Conservation (phyloP, 2,329 filamentous ascomycete species). For the Davidsoniella virescens region DNA sequence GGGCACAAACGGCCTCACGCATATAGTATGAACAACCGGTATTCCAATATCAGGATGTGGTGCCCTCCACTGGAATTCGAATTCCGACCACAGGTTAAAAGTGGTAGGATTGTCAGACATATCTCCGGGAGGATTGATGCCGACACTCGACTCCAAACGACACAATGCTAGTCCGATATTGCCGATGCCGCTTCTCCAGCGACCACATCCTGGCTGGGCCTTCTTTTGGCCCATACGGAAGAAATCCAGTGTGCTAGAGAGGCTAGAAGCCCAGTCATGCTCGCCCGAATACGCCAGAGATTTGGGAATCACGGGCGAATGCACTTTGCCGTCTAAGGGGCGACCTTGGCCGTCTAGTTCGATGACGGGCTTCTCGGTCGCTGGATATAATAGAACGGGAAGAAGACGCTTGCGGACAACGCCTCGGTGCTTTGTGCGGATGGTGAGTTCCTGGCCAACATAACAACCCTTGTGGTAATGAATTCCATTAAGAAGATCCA, state of each 20-base stretch:
- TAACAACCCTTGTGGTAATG: conserved; percentile 97
- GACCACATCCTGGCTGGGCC: conserved; percentile 20
- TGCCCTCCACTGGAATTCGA: conserved; percentile 25
- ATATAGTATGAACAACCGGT: conserved; percentile 24
- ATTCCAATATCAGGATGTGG: conserved; percentile 12
- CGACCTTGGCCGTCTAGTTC: no score
- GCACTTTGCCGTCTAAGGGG: no score
- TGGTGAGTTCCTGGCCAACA: conserved; percentile 89
- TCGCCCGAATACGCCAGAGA: conserved; percentile 31
- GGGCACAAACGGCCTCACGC: conserved; percentile 66
- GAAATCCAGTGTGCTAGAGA: conserved; percentile 33
- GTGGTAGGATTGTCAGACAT: conserved; percentile 43
- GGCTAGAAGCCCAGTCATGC: conserved; percentile 19
- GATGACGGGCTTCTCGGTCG: conserved; percentile 16
- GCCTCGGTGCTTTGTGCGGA: conserved; percentile 84
- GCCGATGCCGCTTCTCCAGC: conserved; percentile 62
- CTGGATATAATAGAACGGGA: conserved; percentile 56
- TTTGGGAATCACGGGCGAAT: conserved; percentile 17
- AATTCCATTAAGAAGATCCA: conserved; percentile 72
- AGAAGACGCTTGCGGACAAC: conserved; percentile 83
- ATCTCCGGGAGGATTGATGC: conserved; percentile 48
- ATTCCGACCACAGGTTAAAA: conserved; percentile 45
- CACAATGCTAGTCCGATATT: conserved; percentile 81
- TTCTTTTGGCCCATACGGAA: conserved; percentile 37
- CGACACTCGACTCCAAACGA: conserved; percentile 80